Evolutionary conservation across 192 early-diverging fungal species (phyloP).

Genomic region (Backusella liffmaniae): DNA sequence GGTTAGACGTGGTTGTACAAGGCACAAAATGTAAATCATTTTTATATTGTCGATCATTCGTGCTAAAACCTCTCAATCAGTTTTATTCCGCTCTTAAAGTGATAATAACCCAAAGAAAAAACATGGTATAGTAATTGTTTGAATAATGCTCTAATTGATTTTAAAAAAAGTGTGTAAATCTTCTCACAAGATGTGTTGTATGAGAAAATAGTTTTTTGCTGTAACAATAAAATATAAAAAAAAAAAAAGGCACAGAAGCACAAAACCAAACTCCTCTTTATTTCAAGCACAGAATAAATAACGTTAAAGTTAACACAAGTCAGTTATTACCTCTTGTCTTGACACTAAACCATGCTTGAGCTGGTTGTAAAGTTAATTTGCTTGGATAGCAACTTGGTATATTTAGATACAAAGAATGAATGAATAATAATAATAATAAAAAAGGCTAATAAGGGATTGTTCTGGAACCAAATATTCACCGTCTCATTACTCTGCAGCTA

Average conservation of each 20-base stretch:
- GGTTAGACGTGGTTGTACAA: background rate
- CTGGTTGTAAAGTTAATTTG: background rate
- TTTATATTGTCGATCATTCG: background rate
- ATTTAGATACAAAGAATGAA: no score
- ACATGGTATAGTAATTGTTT: no score
- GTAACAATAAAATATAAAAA: background rate
- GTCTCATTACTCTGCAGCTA: background rate
- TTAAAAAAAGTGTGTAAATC: no score
- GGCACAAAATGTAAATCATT: background rate
- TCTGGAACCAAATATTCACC: background rate
- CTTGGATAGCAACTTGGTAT: background rate
- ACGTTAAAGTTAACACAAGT: background rate
- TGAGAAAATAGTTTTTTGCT: background rate
- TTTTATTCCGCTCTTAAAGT: no score
- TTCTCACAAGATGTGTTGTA: background rate
- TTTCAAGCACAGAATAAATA: background rate
- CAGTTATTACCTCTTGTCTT: background rate
- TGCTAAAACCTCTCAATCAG: background rate
- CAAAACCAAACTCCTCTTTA: background rate
- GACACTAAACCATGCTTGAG: background rate
- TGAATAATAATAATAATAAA: background rate
- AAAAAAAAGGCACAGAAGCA: background rate
- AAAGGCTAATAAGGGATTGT: background rate
- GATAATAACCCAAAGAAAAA: no score
- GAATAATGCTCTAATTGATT: no score